phyloP scores from a whole-genome alignment of 2,329 filamentous ascomycete genomes.

The Hypoxylon rubiginosum region DNA sequence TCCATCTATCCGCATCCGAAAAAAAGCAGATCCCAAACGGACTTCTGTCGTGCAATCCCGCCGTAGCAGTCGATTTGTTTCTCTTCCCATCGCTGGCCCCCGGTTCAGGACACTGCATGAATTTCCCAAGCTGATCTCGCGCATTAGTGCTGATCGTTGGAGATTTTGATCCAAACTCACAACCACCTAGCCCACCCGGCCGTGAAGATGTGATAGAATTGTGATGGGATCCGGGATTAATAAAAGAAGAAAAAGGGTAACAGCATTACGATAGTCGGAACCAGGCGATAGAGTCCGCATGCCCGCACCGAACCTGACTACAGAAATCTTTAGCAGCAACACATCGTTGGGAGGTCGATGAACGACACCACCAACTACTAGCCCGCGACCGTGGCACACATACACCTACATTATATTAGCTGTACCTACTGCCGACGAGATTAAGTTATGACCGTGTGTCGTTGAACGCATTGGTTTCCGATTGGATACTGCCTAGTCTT shows the following conservation, averaged over 20 bases:
- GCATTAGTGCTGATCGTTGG: slow-evolving; percentile 39
- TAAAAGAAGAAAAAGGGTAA: slow-evolving; percentile 7
- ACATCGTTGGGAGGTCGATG: slow-evolving; percentile 3
- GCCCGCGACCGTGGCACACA: slow-evolving; percentile 15
- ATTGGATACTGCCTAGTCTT: slow-evolving; percentile 13
- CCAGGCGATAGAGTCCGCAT: slow-evolving; percentile 12
- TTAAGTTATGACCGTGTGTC: slow-evolving; percentile 38
- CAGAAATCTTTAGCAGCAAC: background rate
- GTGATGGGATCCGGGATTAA: slow-evolving; percentile 5
- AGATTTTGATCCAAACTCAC: slow-evolving; percentile 19
- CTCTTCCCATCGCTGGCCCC: background rate
- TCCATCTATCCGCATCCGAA: background rate
- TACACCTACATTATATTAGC: slow-evolving; percentile 7
- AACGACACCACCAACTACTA: slow-evolving; percentile 14
- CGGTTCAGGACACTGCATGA: slow-evolving; percentile 11
- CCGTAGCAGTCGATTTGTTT: slow-evolving; percentile 9
- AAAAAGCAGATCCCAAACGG: background rate
- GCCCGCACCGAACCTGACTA: background rate
- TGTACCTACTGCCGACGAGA: slow-evolving; percentile 32
- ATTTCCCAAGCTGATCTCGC: slow-evolving; percentile 36
- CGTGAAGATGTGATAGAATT: slow-evolving; percentile 9
- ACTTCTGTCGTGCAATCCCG: slow-evolving; percentile 8
- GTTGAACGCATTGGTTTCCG: slow-evolving; percentile 4
- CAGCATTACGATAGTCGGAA: background rate
- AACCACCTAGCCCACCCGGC: slow-evolving; percentile 26